Percentiles rank a stretch among this genome's conserved stretches.
Evolutionary conservation across 106 monocot species (phyloP).

Genomic region (Dendrobium chrysotoxum): DNA sequence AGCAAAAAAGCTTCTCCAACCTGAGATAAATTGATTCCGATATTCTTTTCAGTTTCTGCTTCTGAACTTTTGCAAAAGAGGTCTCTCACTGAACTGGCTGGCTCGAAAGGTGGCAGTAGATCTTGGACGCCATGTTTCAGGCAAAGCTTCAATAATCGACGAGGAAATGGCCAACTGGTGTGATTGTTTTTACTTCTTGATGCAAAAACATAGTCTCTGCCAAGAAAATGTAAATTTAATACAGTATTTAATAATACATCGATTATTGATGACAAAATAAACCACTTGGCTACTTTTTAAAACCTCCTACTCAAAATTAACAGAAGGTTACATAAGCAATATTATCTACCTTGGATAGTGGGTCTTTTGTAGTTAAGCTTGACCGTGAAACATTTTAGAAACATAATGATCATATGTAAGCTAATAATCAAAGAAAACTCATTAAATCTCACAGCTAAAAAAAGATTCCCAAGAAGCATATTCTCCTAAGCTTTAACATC

Average conservation of each 20-base stretch:
- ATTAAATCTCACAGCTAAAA: neutral
- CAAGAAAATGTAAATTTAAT: neutral
- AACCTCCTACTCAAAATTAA: neutral
- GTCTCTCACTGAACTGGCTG: conserved; percentile 51
- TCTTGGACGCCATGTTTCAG: conserved; percentile 56
- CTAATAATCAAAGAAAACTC: neutral
- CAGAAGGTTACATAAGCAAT: conserved; percentile 1
- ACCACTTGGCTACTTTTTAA: neutral
- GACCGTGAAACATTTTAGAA: neutral
- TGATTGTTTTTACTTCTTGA: conserved; percentile 57
- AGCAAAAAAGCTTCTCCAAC: neutral
- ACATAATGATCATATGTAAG: neutral
- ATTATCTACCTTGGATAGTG: neutral
- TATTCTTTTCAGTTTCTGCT: neutral
- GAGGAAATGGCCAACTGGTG: conserved; percentile 69
- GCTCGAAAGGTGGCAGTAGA: conserved; percentile 73
- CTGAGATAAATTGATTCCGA: neutral
- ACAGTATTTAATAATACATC: neutral
- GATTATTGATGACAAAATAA: neutral
- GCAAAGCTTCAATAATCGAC: conserved; percentile 48
- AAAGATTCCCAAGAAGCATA: neutral
- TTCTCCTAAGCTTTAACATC: neutral
- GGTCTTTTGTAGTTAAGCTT: neutral
- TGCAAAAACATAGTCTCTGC: conserved; percentile 69
- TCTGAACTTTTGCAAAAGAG: neutral